phyloP scores from a whole-genome alignment of 768 basidiomycete species.

The Sarcodon sp. region DNA sequence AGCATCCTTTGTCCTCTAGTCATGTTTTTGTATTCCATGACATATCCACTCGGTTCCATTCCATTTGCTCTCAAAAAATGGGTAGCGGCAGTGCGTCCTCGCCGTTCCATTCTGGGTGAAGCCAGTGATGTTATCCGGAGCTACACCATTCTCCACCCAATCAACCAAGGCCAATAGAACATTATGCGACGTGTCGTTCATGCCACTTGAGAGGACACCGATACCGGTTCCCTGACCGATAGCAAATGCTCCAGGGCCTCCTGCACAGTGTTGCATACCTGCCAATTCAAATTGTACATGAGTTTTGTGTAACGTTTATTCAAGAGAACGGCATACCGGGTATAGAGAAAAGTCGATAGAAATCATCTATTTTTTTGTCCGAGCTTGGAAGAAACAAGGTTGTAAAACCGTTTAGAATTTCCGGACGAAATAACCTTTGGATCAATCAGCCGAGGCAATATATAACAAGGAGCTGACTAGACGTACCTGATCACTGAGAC shows the following conservation, averaged over 20 bases:
- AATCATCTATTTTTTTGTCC: not conserved
- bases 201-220: not conserved
- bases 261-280: not conserved
- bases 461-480: not conserved
- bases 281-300: too few relatives aligned
- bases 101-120: too few relatives aligned
- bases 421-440: not conserved
- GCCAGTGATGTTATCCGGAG: too few relatives aligned
- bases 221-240: not conserved
- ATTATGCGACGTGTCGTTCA: not conserved
- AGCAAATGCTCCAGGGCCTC: not conserved
- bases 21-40: too few relatives aligned
- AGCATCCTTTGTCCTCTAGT: too few relatives aligned
- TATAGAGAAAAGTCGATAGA: not conserved
- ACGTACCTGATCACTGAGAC: not conserved
- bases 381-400: not conserved
- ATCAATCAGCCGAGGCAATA: not conserved
- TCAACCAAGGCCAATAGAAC: not conserved
- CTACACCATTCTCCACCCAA: too few relatives aligned
- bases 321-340: not conserved
- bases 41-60: too few relatives aligned
- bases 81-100: too few relatives aligned
- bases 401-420: not conserved
- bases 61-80: too few relatives aligned
- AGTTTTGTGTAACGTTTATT: too few relatives aligned